Conservation (phyloP, 1,284 basidiomycete genomes). For the Trichosporon inkin region DNA sequence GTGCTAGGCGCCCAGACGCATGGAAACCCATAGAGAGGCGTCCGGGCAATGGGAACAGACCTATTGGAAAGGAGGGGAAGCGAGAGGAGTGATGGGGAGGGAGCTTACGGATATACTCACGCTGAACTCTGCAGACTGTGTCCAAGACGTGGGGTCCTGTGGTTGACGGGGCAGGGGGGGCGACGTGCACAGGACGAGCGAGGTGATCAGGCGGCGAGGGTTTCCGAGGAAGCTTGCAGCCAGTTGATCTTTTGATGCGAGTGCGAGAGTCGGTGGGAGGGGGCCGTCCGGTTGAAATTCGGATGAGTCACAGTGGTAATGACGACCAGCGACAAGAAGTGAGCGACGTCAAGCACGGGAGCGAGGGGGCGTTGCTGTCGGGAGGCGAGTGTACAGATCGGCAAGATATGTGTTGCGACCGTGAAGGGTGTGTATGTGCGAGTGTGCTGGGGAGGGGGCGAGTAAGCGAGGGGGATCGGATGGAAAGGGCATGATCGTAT, state of each 20-base stretch:
- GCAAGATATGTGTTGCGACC: neutral
- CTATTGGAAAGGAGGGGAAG: no score
- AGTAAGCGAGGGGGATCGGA: constrained; percentile 1
- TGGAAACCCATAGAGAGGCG: no score
- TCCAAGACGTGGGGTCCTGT: no score
- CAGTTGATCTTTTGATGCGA: neutral
- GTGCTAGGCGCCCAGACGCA: no score
- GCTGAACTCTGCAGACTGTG: no score
- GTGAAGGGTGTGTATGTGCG: neutral
- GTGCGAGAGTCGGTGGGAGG: neutral
- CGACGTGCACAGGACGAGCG: neutral
- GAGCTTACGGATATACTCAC: no score
- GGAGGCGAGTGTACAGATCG: neutral
- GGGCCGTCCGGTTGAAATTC: constrained; percentile 3
- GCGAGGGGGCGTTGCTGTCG: neutral
- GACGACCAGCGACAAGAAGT: neutral
- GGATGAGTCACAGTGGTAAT: neutral
- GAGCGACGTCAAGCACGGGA: neutral
- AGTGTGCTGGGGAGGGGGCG: no score
- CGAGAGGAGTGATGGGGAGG: no score
- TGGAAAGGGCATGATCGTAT: neutral
- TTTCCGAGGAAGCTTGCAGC: neutral
- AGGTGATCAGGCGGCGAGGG: neutral
- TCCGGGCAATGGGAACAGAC: no score
- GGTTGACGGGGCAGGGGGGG: no score